Evolutionary conservation across 1,284 basidiomycete genomes (phyloP), one percentile per base, ranked within the genome.

Genomic region (Clitocybe nebularis): DNA sequence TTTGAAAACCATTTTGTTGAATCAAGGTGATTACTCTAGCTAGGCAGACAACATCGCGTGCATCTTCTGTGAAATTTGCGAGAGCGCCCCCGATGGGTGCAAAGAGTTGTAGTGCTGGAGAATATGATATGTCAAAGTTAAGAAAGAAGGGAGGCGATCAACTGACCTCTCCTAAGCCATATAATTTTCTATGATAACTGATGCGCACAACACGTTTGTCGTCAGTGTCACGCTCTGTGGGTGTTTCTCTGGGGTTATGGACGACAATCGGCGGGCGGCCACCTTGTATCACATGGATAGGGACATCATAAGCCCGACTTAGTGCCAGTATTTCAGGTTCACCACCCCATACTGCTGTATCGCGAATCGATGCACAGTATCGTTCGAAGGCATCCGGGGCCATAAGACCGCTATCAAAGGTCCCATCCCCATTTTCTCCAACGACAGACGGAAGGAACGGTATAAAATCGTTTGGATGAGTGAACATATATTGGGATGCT

Each of bases 251-350:
- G 3, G 84, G 82, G 45, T 83, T 74, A 54, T 96, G 93, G 4
- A 87, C 78, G 6, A 97, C 93, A 19, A 98, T 72, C 0, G 83
- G 73, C 1, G 93, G 95, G 22, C 74, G 73, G 0, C 85, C 86
- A 1, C 81, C 78, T 61, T 99, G 96, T 13, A 98, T 75, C 42
- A 99, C 89, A 61, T 97, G 86, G 43, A 99, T 95, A 0, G 93
- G 89, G 20, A 93, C 71, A 41, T 81, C 72, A 62, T 82, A 97
- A n/a, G 84, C 83, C 41, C 85, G 75, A 54, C 87, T 86, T 7
- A 99, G 70, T 0, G 96, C 96, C 53, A 91, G 72, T 35, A 99
- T 93, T 74, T 99, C 96, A 2, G 93, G 94, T 65, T 99, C 93
- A 26, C 96, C 96, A 35, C 96, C 96, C 96, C 96, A 99, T 23